These are phyloP conservation scores for Trichoderma citrinoviride DNA, from an alignment of 2,329 filamentous ascomycete genomes.

Conservation along the genomic window DNA sequence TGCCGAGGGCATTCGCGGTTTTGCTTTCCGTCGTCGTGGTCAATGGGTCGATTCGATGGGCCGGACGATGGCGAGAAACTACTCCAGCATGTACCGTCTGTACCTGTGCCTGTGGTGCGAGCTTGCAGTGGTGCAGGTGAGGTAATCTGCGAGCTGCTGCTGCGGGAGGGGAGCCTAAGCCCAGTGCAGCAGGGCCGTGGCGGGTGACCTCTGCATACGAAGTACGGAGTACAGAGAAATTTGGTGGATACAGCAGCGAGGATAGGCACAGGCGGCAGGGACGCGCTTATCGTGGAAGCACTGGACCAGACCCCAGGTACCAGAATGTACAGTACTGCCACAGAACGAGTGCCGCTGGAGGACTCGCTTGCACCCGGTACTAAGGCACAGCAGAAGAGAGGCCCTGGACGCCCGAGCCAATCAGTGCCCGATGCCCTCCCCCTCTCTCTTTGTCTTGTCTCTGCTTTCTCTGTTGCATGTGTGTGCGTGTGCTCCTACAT, in stretches of 20 bases:
- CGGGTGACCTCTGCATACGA: constrained; percentile 10
- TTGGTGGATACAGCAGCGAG: constrained; percentile 7
- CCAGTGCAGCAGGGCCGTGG: constrained; percentile 11
- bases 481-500: background rate
- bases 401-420: background rate
- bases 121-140: constrained; percentile 7
- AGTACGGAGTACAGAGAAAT: constrained; percentile 17
- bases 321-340: background rate
- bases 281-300: constrained; percentile 13
- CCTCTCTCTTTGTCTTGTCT: background rate
- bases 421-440: background rate
- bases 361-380: background rate
- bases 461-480: background rate
- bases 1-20: background rate
- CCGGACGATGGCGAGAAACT: background rate
- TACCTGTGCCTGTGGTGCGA: background rate
- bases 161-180: constrained; percentile 16
- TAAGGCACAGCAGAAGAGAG: background rate
- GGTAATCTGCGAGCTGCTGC: constrained; percentile 16
- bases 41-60: constrained; percentile 9
- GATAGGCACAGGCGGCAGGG: background rate
- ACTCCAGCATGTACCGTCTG: too few relatives aligned
- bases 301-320: background rate
- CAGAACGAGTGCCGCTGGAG: background rate
- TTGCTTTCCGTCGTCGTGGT: background rate